These are phyloP conservation scores for Myxozyma melibiosi DNA, from an alignment of 805 yeast genomes.

Conservation along the genomic window DNA sequence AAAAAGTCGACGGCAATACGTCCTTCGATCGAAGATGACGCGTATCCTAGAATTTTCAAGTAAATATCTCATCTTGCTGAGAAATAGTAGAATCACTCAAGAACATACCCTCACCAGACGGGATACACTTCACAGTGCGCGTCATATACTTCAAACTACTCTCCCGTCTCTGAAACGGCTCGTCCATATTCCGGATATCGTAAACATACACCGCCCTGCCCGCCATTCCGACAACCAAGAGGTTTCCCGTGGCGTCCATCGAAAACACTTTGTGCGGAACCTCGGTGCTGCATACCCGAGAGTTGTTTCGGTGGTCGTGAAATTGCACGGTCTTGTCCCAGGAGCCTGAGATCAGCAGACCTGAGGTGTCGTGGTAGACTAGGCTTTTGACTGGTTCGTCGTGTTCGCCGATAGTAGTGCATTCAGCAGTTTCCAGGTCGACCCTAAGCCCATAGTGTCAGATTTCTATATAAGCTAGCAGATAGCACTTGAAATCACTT, in stretches of 20 bases:
- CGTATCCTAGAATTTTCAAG: slow-evolving; percentile 39
- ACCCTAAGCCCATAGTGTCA: slow-evolving; percentile 38
- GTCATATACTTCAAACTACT: slow-evolving; percentile 71
- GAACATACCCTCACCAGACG: slow-evolving; percentile 57
- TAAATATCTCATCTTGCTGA: neutral
- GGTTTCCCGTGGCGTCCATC: slow-evolving; percentile 56
- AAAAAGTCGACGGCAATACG: slow-evolving; percentile 74
- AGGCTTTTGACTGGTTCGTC: slow-evolving; percentile 47
- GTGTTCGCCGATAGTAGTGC: slow-evolving; percentile 43
- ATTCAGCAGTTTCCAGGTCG: slow-evolving; percentile 52
- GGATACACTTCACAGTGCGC: slow-evolving; percentile 56
- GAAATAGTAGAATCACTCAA: too few species aligned
- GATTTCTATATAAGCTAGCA: neutral
- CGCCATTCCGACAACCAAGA: slow-evolving; percentile 58
- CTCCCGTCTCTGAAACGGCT: slow-evolving; percentile 56
- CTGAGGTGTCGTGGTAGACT: slow-evolving; percentile 38
- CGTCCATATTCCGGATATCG: slow-evolving; percentile 52
- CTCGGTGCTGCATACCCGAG: slow-evolving; percentile 27
- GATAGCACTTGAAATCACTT: neutral
- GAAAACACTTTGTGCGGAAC: slow-evolving; percentile 58
- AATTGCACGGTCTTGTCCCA: slow-evolving; percentile 60
- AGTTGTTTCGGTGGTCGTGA: slow-evolving; percentile 48
- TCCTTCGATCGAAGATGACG: slow-evolving; percentile 77
- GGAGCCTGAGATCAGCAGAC: slow-evolving; percentile 55
- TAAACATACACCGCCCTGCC: slow-evolving; percentile 57